Evolutionary conservation across 805 yeast species (phyloP).

Genomic region (Pichia insulana): DNA sequence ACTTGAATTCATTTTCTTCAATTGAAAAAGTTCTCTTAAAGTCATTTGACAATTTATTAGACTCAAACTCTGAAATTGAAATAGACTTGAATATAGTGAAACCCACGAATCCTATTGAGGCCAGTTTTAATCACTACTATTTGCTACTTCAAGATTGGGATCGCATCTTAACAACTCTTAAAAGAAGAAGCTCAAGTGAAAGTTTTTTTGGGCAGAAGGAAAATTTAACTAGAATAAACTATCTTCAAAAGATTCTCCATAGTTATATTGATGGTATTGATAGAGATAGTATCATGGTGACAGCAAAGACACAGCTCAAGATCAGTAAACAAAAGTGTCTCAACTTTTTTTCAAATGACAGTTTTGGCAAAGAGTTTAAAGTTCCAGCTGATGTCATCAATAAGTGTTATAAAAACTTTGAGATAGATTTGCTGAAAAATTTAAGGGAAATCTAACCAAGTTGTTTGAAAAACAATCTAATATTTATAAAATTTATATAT

Average conservation of each 20-base stretch:
- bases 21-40: slow-evolving; percentile 31
- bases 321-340: not conserved
- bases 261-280: not conserved
- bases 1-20: slow-evolving; percentile 21
- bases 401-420: slow-evolving; percentile 1
- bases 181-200: not conserved
- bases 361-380: slow-evolving; percentile 14
- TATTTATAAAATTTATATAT: no score
- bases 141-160: slow-evolving; percentile 18
- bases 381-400: slow-evolving; percentile 4
- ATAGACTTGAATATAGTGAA: slow-evolving; percentile 7
- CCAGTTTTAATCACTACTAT: slow-evolving; percentile 19
- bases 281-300: slow-evolving; percentile 1
- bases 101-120: slow-evolving; percentile 14
- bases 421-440: slow-evolving; percentile 4
- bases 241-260: not conserved
- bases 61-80: slow-evolving; percentile 2
- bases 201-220: slow-evolving; percentile 5
- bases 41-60: slow-evolving; percentile 11
- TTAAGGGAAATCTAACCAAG: slow-evolving; percentile 1
- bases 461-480: no score
- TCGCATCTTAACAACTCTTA: slow-evolving; percentile 14
- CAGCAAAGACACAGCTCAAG: not conserved
- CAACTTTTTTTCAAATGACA: slow-evolving; percentile 17
- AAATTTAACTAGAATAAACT: not conserved